Base-by-base conservation (phyloP, 75 land plant genomes). In the Pinus tabuliformis region DNA sequence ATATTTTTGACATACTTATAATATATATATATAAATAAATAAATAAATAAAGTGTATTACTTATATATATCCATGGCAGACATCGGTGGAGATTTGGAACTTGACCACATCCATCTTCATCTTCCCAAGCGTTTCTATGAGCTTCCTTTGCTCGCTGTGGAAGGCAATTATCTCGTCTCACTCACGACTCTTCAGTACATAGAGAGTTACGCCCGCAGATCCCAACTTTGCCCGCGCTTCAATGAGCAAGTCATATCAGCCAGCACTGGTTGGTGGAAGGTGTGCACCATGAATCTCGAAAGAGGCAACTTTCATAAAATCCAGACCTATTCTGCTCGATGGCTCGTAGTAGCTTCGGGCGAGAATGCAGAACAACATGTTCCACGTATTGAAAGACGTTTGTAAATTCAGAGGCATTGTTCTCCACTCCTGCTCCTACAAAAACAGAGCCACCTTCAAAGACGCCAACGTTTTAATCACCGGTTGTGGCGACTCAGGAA, bases 401-500 rank as follows among this genome's bases (percentile, higher is more conserved):
- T 49, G 57, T 13, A 61, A 62, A 20, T 93, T 89, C 77, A 0
- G 22, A 9, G 96, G 96, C 13, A 74, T 81, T 1, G 73, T 83
- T 20, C 16, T 89, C 22, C 96, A 93, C 76, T 87, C 90, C 0
- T 82, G 83, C 21, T 6, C 24, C 30, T 93, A 84, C 76, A 93
- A 83, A 73, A 74, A 73, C 20, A 94, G 94, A 1, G 76, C 76
- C 36, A 64, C 18, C 8, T 91, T 73, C 76, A 28, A 28, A 2
- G 90, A 77, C 28, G 76, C 81, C 76, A 70, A 62, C 0, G 94
- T 93, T 5, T 60, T 91, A 24, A 91, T 93, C 17, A 87, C 91
- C 39, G 96, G 96, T 3, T 76, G 83, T 37, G 96, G 94, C 0
- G 91, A 93, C 62, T 93, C 96, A 26, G 96, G 96, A 57, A 93